These are phyloP conservation scores for Hura crepitans DNA, from an alignment of 441 rosid genomes.

Conservation along the genomic window DNA sequence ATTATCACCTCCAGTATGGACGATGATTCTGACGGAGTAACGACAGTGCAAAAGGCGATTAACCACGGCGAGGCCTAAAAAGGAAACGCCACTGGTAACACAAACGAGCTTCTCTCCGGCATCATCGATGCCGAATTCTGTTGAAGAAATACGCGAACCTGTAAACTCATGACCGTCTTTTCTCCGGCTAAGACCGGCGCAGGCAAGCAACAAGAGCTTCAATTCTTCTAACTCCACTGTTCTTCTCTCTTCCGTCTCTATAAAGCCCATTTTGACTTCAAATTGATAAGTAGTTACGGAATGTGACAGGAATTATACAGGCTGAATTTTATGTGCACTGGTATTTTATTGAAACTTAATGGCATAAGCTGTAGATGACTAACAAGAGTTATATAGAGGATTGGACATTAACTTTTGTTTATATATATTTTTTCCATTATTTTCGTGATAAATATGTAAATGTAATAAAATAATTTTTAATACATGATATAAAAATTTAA, in stretches of 20 bases:
- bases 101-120: constrained; percentile 49
- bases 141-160: constrained; percentile 2
- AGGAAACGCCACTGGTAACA: constrained; percentile 83
- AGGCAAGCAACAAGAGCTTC: constrained; percentile 23
- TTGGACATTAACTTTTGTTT: too few species aligned
- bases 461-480: too few species aligned
- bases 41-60: constrained; percentile 61
- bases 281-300: not conserved
- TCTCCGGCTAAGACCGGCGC: constrained; percentile 21
- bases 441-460: too few species aligned
- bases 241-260: constrained; percentile 29
- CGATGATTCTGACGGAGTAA: constrained; percentile 66
- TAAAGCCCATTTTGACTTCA: constrained; percentile 24
- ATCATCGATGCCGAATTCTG: constrained; percentile 2
- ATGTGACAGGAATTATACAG: not conserved
- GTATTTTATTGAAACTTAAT: too few species aligned
- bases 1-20: constrained; percentile 50
- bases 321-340: too few species aligned
- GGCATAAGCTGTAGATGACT: too few species aligned
- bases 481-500: too few species aligned
- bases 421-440: too few species aligned
- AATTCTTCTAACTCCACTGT: constrained; percentile 31
- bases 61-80: constrained; percentile 68
- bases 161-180: constrained; percentile 18
- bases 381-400: too few species aligned